A percentile compares a stretch with the other conserved stretches of the same genome.
Evolutionary conservation across 768 basidiomycete genomes (phyloP).

Genomic region (Pisolithus marmoratus): DNA sequence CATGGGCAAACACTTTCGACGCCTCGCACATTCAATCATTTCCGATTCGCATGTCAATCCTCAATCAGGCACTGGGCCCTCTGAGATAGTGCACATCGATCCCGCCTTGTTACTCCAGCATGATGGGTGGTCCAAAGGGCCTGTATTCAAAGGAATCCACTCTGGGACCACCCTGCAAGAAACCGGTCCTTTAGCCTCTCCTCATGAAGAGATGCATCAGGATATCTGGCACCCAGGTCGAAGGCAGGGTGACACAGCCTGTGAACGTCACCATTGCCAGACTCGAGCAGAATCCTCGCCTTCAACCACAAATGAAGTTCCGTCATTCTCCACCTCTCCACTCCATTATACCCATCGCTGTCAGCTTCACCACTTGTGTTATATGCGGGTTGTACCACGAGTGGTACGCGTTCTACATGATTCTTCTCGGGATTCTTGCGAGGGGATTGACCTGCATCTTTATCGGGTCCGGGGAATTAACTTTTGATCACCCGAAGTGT

Average conservation of each 20-base stretch:
- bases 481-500: background rate
- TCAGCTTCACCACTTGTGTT: conserved; percentile 5
- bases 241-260: conserved; percentile 7
- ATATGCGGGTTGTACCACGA: conserved; percentile 11
- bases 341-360: no score
- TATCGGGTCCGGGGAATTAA: conserved; percentile 18
- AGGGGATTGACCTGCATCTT: conserved; percentile 21
- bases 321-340: conserved; percentile 9
- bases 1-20: no score
- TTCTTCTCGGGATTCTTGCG: conserved; percentile 19
- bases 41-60: no score
- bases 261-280: conserved; percentile 12
- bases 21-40: no score
- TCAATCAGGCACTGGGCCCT: no score
- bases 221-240: background rate
- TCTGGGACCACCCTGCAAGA: conserved; percentile 14
- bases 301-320: background rate
- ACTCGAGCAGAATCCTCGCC: conserved; percentile 1
- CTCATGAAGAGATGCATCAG: conserved; percentile 8
- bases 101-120: no score
- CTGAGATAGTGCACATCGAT: no score
- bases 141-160: conserved; percentile 11
- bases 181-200: conserved; percentile 17
- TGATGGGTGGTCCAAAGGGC: conserved; percentile 8
- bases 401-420: no score